Conservation (phyloP, 2,329 filamentous ascomycete genomes). For the Fusarium odoratissimum region DNA sequence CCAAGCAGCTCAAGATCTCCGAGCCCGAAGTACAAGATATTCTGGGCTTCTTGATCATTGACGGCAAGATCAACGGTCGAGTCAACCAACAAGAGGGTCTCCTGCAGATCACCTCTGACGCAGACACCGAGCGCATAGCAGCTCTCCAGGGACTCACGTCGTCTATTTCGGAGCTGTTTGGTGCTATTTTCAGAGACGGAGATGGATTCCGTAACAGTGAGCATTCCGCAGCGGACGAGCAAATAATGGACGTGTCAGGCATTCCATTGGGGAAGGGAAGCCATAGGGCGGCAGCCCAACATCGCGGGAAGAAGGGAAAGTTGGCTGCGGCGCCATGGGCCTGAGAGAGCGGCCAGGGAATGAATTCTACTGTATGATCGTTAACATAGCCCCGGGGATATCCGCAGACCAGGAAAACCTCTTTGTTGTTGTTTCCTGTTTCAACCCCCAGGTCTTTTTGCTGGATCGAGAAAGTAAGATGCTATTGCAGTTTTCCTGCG, state of each 20-base stretch:
- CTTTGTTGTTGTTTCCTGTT: neutral
- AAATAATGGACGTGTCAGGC: constrained; percentile 44
- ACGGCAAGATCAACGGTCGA: constrained; percentile 85
- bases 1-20: constrained; percentile 86
- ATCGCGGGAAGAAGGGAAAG: constrained; percentile 42
- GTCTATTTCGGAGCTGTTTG: constrained; percentile 76
- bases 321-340: constrained; percentile 18
- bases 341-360: constrained; percentile 11
- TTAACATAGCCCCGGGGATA: neutral
- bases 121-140: constrained; percentile 78
- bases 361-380: neutral
- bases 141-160: constrained; percentile 79
- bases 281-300: constrained; percentile 7
- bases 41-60: constrained; percentile 91
- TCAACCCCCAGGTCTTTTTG: neutral
- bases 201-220: constrained; percentile 70
- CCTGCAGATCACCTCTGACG: constrained; percentile 80
- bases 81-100: constrained; percentile 90
- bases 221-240: constrained; percentile 45
- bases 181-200: constrained; percentile 78
- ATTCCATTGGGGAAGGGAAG: constrained; percentile 30
- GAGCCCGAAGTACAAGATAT: constrained; percentile 93
- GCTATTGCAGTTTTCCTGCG: constrained; percentile 17
- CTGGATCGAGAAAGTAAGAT: constrained; percentile 31
- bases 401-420: neutral